phyloP scores from a whole-genome alignment of 129 eudicot species.

The Apium graveolens region DNA sequence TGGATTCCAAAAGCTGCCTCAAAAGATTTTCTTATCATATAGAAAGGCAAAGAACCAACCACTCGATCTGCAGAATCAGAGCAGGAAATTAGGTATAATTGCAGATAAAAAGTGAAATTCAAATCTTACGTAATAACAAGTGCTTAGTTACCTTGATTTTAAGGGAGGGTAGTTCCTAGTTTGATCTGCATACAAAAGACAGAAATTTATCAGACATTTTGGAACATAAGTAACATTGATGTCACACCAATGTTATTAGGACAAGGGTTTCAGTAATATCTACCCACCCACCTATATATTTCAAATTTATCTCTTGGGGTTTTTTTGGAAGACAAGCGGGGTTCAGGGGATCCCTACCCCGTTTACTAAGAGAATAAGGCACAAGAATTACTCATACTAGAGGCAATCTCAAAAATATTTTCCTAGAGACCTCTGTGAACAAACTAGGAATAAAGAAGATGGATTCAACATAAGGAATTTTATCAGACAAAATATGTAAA shows the following conservation, averaged over 20 bases:
- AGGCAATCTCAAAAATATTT: not conserved
- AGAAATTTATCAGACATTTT: not conserved
- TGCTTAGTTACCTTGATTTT: conserved; percentile 34
- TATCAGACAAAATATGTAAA: not conserved
- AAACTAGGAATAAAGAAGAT: not conserved
- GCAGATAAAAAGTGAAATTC: not conserved
- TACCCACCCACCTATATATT: not conserved
- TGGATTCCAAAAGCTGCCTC: conserved; percentile 13
- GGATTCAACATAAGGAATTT: not conserved
- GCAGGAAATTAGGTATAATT: conserved; percentile 18
- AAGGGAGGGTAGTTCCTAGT: conserved; percentile 68
- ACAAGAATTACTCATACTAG: not conserved
- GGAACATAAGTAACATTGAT: not conserved
- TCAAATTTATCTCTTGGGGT: not conserved
- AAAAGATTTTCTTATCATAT: conserved; percentile 1
- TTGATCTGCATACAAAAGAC: conserved; percentile 46
- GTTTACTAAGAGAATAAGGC: not conserved
- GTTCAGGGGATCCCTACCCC: not conserved
- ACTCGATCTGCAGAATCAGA: conserved; percentile 51
- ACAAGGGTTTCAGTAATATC: not conserved
- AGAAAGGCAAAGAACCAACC: conserved; percentile 37
- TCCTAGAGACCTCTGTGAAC: not conserved
- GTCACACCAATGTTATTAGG: not conserved
- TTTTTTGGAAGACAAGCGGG: not conserved
- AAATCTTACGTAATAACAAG: not conserved